These are phyloP conservation scores for Cylindrotheca closterium DNA, from an alignment of 108 stramenopile species.

Conservation along the genomic window DNA sequence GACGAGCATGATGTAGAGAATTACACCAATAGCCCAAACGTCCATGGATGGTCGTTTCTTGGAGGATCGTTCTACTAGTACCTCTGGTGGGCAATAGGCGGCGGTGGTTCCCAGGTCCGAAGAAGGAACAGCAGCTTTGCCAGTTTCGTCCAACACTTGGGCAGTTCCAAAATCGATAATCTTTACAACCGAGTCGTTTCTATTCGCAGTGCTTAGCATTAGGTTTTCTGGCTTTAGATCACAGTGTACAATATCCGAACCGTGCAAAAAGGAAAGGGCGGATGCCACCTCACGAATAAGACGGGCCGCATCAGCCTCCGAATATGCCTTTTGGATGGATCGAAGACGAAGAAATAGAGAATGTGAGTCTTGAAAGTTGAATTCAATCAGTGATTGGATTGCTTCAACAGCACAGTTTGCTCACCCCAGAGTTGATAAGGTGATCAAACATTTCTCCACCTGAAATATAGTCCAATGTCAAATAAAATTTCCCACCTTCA, in stretches of 20 bases:
- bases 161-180: slow-evolving; percentile 91
- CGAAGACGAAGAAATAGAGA: too few species aligned
- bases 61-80: slow-evolving; percentile 17
- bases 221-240: slow-evolving; percentile 88
- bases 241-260: slow-evolving; percentile 65
- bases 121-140: background rate
- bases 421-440: slow-evolving; percentile 60
- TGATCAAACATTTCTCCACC: slow-evolving; percentile 88
- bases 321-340: slow-evolving; percentile 50
- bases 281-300: slow-evolving; percentile 67
- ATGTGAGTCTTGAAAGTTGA: slow-evolving; percentile 54
- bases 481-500: slow-evolving; percentile 64
- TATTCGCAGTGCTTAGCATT: slow-evolving; percentile 55
- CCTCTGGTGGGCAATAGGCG: slow-evolving; percentile 86
- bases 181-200: slow-evolving; percentile 57
- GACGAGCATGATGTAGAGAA: slow-evolving; percentile 85
- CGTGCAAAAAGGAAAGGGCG: slow-evolving; percentile 73
- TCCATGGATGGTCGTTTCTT: slow-evolving; percentile 49
- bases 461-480: slow-evolving; percentile 66
- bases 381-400: too few species aligned
- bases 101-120: slow-evolving; percentile 36
- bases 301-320: slow-evolving; percentile 70
- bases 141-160: slow-evolving; percentile 27
- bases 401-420: too few species aligned
- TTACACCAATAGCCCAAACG: slow-evolving; percentile 82